These are phyloP conservation scores for Massariosphaeria phaeospora DNA, from an alignment of 495 filamentous ascomycete species.

Conservation along the genomic window DNA sequence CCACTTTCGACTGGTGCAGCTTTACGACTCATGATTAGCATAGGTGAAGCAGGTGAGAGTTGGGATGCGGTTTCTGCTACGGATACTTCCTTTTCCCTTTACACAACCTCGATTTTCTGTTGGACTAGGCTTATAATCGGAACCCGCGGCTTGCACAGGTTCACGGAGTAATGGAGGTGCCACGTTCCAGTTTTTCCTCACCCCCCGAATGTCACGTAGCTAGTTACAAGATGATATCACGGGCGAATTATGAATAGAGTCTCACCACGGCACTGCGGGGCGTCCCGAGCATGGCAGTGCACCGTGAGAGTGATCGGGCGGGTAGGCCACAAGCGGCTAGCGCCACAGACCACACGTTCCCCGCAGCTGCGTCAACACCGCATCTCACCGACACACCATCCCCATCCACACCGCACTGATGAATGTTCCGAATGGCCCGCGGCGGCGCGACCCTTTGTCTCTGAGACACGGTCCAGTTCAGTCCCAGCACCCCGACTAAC, in stretches of 20 bases:
- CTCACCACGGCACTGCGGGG: too few species aligned
- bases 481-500: too few species aligned
- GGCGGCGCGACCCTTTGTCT: too few species aligned
- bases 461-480: too few species aligned
- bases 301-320: background rate
- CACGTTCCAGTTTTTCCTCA: background rate
- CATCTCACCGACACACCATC: background rate
- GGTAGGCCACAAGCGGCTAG: background rate
- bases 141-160: background rate
- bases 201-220: background rate
- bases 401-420: too few species aligned
- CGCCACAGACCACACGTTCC: slow-evolving; percentile 4
- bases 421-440: too few species aligned
- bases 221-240: slow-evolving; percentile 4
- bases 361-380: background rate
- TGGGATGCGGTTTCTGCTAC: background rate
- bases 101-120: too few species aligned
- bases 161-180: slow-evolving; percentile 2
- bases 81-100: slow-evolving; percentile 9
- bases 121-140: too few species aligned
- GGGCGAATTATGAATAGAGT: slow-evolving; percentile 24
- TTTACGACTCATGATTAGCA: slow-evolving; percentile 31
- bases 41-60: slow-evolving; percentile 16
- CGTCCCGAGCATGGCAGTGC: too few species aligned
- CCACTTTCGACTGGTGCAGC: slow-evolving; percentile 2